These are phyloP conservation scores for Maudiozyma barnettii DNA, from an alignment of 805 yeast species.

Conservation along the genomic window DNA sequence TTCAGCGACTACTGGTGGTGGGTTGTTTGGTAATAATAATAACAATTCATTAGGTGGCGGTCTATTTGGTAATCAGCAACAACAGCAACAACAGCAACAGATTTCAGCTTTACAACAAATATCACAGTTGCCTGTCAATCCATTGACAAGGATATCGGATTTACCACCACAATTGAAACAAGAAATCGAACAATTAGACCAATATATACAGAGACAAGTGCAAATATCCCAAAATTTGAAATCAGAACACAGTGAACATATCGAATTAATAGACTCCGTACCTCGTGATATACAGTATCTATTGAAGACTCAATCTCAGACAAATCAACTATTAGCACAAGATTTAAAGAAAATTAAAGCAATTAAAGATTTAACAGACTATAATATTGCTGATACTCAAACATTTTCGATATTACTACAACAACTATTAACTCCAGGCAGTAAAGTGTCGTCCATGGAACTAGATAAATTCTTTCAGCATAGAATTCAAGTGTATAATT, in stretches of 20 bases:
- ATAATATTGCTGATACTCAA: conserved; percentile 37
- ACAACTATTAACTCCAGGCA: conserved; percentile 45
- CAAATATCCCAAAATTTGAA: conserved; percentile 60
- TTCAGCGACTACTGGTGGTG: conserved; percentile 5
- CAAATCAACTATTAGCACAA: conserved; percentile 51
- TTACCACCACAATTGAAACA: conserved; percentile 60
- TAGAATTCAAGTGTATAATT: conserved; percentile 29
- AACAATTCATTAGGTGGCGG: conserved; percentile 15
- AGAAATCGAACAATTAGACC: conserved; percentile 61
- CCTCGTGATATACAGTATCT: conserved; percentile 64
- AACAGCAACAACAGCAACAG: conserved; percentile 21
- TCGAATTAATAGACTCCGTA: conserved; percentile 54
- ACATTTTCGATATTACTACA: conserved; percentile 44
- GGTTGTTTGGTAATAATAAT: conserved; percentile 6
- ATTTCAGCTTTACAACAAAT: conserved; percentile 36
- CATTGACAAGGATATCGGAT: conserved; percentile 68
- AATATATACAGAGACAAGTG: conserved; percentile 65
- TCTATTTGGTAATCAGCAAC: conserved; percentile 20
- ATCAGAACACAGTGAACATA: conserved; percentile 52
- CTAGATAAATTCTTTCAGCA: conserved; percentile 48
- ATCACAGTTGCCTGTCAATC: conserved; percentile 43
- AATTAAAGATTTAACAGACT: conserved; percentile 36
- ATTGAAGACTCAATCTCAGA: conserved; percentile 49
- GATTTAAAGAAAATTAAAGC: conserved; percentile 39
- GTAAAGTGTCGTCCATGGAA: conserved; percentile 46